A percentile compares a stretch with the other conserved stretches of the same genome.
Evolutionary conservation across 148 eudicot genomes (phyloP).

Genomic region (Heliamphora exappendiculata): DNA sequence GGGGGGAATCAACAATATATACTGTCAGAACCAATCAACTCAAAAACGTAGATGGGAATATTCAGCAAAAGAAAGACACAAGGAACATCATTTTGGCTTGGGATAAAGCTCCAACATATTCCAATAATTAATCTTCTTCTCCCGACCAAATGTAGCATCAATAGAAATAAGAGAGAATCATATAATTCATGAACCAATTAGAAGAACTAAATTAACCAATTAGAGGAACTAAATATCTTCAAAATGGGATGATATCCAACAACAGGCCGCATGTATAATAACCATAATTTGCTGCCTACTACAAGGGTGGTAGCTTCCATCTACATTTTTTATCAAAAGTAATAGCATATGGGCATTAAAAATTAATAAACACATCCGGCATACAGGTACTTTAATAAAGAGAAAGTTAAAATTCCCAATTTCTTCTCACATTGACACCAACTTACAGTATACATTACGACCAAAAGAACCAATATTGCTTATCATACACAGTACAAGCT

Average conservation of each 20-base stretch:
- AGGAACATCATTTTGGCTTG: neutral
- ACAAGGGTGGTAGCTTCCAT: neutral
- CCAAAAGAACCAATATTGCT: neutral
- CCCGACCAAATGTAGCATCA: neutral
- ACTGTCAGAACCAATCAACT: neutral
- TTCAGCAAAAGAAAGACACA: neutral
- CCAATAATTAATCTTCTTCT: neutral
- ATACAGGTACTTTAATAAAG: neutral
- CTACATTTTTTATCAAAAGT: neutral
- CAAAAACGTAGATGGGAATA: neutral
- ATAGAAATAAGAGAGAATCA: neutral
- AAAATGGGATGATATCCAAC: neutral
- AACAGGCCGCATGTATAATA: too few species aligned
- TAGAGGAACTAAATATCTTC: neutral
- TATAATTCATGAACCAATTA: neutral
- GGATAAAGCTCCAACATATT: too few species aligned
- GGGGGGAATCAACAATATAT: constrained; percentile 20
- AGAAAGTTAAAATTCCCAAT: neutral
- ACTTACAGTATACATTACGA: neutral
- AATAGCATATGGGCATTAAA: neutral
- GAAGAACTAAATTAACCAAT: neutral
- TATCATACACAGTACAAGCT: neutral
- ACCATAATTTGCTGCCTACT: neutral
- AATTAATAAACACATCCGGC: neutral
- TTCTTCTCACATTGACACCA: neutral